Base-by-base conservation (phyloP, 805 yeast genomes). In the Spathaspora sp. region DNA sequence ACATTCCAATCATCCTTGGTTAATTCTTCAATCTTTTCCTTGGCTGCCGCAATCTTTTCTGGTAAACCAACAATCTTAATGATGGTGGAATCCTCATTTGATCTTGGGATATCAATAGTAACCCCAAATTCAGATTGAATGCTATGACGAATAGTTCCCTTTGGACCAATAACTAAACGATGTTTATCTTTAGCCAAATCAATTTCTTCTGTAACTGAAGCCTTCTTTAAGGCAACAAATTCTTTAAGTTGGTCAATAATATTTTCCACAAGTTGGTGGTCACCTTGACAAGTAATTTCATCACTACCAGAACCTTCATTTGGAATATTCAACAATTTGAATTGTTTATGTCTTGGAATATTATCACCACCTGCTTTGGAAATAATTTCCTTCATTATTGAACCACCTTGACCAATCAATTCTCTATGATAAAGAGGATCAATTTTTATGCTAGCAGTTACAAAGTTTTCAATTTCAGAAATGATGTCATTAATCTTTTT, bases 381-480 rank as follows among this genome's bases (percentile, higher is more conserved):
- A 48, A 92, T 82, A 49, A 94, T 87, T 47, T 83, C 87, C 58
- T 85, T 82, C 72, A 87, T 82, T 18, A 77, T 81, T 23, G 86
- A 76, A 52, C 96, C 97, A 55, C 83, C 82, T 51, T 84, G 80
- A 31, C 98, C 98, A 54, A 90, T 82, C 58, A 93, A 76, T 50
- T 78, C 79, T 60, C 86, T 83, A 66, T 87, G 91, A 72, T 82
- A 85, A 63, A 86, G 82, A 49, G 87, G 85, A 56, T 85, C 85
- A 52, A 93, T 89, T 18, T 79, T 80, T 44, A 93, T 61, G 9
- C 81, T 72, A 51, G 77, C 78, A 16, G 82, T 76, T 28, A 80
- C 76, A 52, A 73, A 75, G 70, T 87, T 89, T 55, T 85, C 82
- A 44, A 83, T 75, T 57, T 85, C 87, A 26, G 77, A 74, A 42